Evolutionary conservation across 805 yeast species (phyloP), one percentile per base, ranked within the genome.

Genomic region (Sugiyamaella chiloensis): DNA sequence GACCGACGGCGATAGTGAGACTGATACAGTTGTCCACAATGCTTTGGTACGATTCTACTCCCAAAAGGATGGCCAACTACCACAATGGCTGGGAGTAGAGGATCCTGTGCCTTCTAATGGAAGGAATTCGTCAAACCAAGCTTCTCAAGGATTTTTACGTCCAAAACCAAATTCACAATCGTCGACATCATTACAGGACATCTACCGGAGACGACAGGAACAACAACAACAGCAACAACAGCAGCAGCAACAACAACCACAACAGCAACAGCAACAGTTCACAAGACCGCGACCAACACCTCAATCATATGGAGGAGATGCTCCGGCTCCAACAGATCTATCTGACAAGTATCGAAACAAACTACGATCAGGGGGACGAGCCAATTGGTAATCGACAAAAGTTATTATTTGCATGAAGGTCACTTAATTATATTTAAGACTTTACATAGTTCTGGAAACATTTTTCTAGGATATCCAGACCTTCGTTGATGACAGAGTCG

Each of bases 391-490:
- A 48, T n/a, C n/a, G n/a, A n/a, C n/a, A n/a, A n/a, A n/a, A n/a
- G n/a, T n/a, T n/a, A n/a, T n/a, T n/a, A n/a, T n/a, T n/a, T n/a
- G n/a, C n/a, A n/a, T n/a, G n/a, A n/a, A 42, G 24, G 20, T 12
- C 42, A 48, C 16, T 16, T 20, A 12, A 20, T 30, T 31, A 20
- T 34, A 31, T 29, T 21, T 34, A 34, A 14, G 37, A 19, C 21
- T 21, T 19, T 4, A 16, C 37, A 19, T 34, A 34, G 20, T 34
- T 21, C 37, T 34, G 14, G 37, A 34, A 12, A 12, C 23, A 85
- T 81, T 73, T 63, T 48, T 78, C 83, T 50, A 91, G 77, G 37
- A 89, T 78, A 11, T 73, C 74, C 43, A 93, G 66, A 27, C 98
- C 99, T 53, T 80, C 77, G 37, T 72, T 72, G 35, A 88, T 80